These are phyloP conservation scores for Phalaenopsis hybrid DNA, from an alignment of 116 monocot species.

Conservation along the genomic window DNA sequence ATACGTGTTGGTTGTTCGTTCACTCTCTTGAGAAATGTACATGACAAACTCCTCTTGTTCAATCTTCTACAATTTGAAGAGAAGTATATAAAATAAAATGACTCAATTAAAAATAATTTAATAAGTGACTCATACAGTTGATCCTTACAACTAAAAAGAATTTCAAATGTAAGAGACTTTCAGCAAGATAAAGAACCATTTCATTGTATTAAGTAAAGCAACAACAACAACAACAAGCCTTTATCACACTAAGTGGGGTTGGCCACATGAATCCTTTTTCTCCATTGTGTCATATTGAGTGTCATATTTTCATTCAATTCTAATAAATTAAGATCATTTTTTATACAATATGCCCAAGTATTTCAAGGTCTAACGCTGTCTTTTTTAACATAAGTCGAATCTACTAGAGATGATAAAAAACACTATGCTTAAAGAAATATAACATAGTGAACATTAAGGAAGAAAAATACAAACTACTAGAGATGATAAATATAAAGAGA, in stretches of 20 bases:
- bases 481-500: background rate
- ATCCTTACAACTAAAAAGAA: background rate
- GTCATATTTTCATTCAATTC: too few relatives aligned
- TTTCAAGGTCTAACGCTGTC: too few relatives aligned
- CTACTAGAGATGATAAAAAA: background rate
- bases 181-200: background rate
- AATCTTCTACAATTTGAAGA: conserved; percentile 10
- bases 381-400: background rate
- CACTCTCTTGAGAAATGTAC: background rate
- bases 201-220: background rate
- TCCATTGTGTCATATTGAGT: too few relatives aligned
- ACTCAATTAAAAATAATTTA: background rate
- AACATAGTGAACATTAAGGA: background rate
- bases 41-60: conserved; percentile 1
- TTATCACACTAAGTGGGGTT: too few relatives aligned
- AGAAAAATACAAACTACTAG: background rate
- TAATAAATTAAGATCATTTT: too few relatives aligned
- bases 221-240: too few relatives aligned
- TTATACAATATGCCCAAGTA: too few relatives aligned
- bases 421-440: background rate
- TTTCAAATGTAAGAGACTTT: background rate
- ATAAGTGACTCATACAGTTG: background rate
- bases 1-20: conserved; percentile 5
- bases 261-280: too few relatives aligned
- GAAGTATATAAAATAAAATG: background rate